A percentile compares a stretch with the other conserved stretches of the same genome.
Conservation (phyloP, 805 yeast species). For the Kodamaea kaohsiungensis region DNA sequence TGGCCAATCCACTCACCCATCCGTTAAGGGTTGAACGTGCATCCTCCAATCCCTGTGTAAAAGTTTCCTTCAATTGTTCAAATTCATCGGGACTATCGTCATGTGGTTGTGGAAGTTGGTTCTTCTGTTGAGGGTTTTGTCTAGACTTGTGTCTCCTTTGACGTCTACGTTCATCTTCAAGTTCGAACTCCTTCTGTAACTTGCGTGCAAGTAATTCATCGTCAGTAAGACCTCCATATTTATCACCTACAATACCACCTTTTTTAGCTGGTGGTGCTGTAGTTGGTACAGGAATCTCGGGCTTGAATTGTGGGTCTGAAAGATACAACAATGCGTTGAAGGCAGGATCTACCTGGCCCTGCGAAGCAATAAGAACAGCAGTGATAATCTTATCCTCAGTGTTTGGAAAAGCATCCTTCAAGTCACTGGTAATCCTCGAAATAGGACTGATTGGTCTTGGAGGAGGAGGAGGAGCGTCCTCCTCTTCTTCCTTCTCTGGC, state of each 20-base stretch:
- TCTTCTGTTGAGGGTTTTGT: conserved; percentile 11
- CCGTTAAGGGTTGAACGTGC: conserved; percentile 72
- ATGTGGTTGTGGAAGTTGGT: conserved; percentile 9
- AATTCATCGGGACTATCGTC: conserved; percentile 58
- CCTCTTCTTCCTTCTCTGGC: conserved; percentile 12
- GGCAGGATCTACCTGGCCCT: conserved; percentile 78
- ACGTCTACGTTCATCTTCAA: conserved; percentile 40
- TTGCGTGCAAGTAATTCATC: conserved; percentile 85
- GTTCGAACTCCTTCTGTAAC: conserved; percentile 66
- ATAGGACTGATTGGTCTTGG: conserved; percentile 65
- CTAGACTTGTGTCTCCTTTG: conserved; percentile 17
- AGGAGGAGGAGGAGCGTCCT: conserved; percentile 38
- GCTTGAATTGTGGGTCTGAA: conserved; percentile 68
- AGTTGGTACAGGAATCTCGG: conserved; percentile 46
- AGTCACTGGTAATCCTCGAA: conserved; percentile 53
- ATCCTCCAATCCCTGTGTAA: conserved; percentile 77
- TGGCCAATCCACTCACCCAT: conserved; percentile 74
- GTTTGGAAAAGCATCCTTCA: conserved; percentile 84
- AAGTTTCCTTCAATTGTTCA: conserved; percentile 64
- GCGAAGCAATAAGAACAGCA: conserved; percentile 83
- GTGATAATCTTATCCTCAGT: conserved; percentile 69
- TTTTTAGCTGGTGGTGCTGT: conserved; percentile 18
- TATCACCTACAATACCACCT: conserved; percentile 22
- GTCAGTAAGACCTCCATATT: conserved; percentile 33
- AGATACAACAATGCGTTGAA: conserved; percentile 82